Conservation (phyloP, 768 basidiomycete species). For the Lactarius akahatsu region DNA sequence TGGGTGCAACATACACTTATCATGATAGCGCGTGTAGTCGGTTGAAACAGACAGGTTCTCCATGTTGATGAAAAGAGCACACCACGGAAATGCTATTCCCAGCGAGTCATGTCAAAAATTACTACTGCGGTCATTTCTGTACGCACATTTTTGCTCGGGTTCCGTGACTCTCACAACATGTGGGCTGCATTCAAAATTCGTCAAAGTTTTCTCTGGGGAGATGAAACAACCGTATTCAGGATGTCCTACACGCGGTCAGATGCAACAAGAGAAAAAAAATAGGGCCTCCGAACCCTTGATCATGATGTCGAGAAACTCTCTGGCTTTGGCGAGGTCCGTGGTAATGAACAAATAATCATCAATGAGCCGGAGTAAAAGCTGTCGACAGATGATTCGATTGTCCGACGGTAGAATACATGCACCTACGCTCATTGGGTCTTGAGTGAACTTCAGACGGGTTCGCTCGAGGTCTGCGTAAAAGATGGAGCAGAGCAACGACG, state of each 20-base stretch:
- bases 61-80: conserved; percentile 81
- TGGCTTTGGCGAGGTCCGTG: conserved; percentile 58
- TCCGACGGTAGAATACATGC: not conserved
- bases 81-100: conserved; percentile 84
- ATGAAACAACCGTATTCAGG: conserved; percentile 95
- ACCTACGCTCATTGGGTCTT: conserved; percentile 63
- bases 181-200: conserved; percentile 73
- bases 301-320: conserved; percentile 74
- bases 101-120: not conserved
- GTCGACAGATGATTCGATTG: not conserved
- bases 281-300: conserved; percentile 49
- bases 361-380: conserved; percentile 83
- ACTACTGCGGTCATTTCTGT: not conserved
- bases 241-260: conserved; percentile 53
- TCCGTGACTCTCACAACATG: conserved; percentile 54
- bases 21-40: conserved; percentile 72
- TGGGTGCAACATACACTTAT: conserved; percentile 48
- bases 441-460: conserved; percentile 49
- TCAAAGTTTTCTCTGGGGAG: conserved; percentile 82
- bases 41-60: conserved; percentile 70
- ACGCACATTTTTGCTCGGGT: conserved; percentile 42
- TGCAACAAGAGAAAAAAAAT: not conserved
- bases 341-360: conserved; percentile 95
- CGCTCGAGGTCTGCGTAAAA: conserved; percentile 92
- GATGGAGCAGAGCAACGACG: conserved; percentile 87